phyloP scores from a whole-genome alignment of 192 early-diverging fungal genomes.

The Coemansia erecta region DNA sequence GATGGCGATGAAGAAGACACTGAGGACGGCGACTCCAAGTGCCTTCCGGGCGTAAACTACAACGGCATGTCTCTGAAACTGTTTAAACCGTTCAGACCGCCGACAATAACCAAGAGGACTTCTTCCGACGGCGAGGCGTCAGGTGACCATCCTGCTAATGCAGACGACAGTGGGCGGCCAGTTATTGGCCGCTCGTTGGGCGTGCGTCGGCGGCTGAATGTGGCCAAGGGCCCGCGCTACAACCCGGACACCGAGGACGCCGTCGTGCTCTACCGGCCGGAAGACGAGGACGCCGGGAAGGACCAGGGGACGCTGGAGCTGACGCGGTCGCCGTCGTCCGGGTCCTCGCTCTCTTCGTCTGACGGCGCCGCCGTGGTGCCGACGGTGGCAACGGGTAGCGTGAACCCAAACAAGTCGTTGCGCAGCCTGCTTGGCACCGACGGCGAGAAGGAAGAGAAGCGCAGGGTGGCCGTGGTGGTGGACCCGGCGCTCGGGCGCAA shows the following conservation, averaged over 20 bases:
- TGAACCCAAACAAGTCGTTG: constrained; percentile 40
- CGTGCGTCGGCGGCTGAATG: constrained; percentile 54
- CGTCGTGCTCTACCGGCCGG: constrained; percentile 82
- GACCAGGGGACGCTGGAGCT: constrained; percentile 37
- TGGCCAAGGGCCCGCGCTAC: constrained; percentile 64
- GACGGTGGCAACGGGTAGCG: constrained; percentile 4
- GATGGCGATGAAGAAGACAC: background rate
- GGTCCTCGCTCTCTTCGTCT: constrained; percentile 9
- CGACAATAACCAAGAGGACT: constrained; percentile 12
- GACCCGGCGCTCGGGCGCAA: constrained; percentile 85
- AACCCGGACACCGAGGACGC: constrained; percentile 82
- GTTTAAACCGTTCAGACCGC: constrained; percentile 53
- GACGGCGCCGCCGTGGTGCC: background rate
- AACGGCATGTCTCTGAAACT: constrained; percentile 49
- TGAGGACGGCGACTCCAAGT: constrained; percentile 19
- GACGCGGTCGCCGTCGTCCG: constrained; percentile 5
- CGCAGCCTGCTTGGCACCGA: constrained; percentile 53
- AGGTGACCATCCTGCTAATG: background rate
- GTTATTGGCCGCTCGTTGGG: constrained; percentile 49
- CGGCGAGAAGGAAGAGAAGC: constrained; percentile 16
- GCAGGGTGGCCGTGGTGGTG: constrained; percentile 68
- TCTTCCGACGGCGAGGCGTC: constrained; percentile 9
- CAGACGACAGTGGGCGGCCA: constrained; percentile 3
- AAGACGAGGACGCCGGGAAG: constrained; percentile 52
- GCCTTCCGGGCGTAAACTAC: constrained; percentile 47